phyloP scores from a whole-genome alignment of 495 filamentous ascomycete species.

The Gamarada debralockiae region DNA sequence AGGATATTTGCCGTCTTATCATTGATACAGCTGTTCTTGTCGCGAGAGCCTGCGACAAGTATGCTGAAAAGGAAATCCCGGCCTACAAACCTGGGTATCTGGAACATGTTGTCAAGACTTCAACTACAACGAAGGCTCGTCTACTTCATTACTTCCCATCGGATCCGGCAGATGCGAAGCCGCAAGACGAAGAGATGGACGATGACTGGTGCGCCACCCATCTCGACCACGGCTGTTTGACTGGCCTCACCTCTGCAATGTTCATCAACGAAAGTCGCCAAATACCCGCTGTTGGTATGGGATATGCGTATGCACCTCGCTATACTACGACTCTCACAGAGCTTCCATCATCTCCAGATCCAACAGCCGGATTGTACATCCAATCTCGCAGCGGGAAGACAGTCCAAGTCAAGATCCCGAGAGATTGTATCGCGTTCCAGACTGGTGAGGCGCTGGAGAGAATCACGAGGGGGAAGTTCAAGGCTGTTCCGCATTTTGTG shows the following conservation, averaged over 20 bases:
- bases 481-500: conserved; percentile 95
- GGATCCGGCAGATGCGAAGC: conserved; percentile 22
- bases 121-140: conserved; percentile 85
- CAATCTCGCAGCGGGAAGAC: conserved; percentile 72
- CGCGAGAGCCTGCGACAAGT: conserved; percentile 81
- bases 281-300: conserved; percentile 35
- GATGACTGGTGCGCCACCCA: conserved; percentile 98
- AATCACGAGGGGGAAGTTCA: conserved; percentile 85
- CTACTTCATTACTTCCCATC: conserved; percentile 91
- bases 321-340: conserved; percentile 57
- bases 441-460: conserved; percentile 88
- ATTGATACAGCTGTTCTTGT: conserved; percentile 89
- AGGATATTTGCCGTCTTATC: conserved; percentile 75
- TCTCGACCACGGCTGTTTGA: conserved; percentile 88
- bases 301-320: conserved; percentile 18
- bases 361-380: conserved; percentile 85
- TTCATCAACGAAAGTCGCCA: conserved; percentile 76
- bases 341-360: conserved; percentile 70
- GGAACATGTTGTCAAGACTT: conserved; percentile 79
- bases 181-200: conserved; percentile 40
- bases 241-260: conserved; percentile 91
- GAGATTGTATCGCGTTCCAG: conserved; percentile 91
- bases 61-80: conserved; percentile 70
- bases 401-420: conserved; percentile 84
- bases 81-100: conserved; percentile 76